phyloP scores from a whole-genome alignment of 2,329 filamentous ascomycete species.

The Diaporthe australafricana region DNA sequence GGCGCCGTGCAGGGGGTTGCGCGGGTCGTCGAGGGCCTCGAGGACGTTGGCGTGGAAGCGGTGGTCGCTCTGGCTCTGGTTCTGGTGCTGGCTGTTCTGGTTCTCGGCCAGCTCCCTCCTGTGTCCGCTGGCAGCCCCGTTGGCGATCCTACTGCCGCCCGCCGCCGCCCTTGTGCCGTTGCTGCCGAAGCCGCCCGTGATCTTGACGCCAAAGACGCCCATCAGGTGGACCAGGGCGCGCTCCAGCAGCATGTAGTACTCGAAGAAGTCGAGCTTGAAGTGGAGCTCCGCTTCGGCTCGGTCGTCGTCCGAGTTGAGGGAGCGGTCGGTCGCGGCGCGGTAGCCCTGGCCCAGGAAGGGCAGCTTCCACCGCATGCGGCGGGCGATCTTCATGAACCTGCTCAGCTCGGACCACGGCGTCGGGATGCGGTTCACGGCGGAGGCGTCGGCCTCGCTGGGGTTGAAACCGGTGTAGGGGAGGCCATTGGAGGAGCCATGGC shows the following conservation, averaged over 20 bases:
- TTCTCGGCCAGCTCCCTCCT: slow-evolving; percentile 26
- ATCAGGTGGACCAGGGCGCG: slow-evolving; percentile 76
- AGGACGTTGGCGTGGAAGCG: slow-evolving; percentile 79
- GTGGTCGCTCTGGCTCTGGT: slow-evolving; percentile 41
- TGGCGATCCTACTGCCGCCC: not conserved
- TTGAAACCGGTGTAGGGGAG: not conserved
- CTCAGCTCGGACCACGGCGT: slow-evolving; percentile 55
- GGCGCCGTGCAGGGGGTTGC: slow-evolving; percentile 66
- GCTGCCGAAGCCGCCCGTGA: slow-evolving; percentile 51
- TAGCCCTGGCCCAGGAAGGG: slow-evolving; percentile 70
- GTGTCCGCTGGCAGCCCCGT: not conserved
- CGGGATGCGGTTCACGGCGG: slow-evolving; percentile 30
- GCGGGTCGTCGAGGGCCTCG: slow-evolving; percentile 66
- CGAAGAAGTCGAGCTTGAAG: slow-evolving; percentile 84
- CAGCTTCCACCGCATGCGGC: slow-evolving; percentile 72
- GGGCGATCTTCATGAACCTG: slow-evolving; percentile 70
- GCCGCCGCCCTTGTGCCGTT: slow-evolving; percentile 10
- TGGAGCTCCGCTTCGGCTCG: slow-evolving; percentile 68
- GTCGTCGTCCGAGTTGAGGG: slow-evolving; percentile 47
- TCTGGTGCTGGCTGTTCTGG: too few relatives aligned
- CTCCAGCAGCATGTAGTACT: slow-evolving; percentile 80
- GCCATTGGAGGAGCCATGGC: not conserved
- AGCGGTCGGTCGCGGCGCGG: slow-evolving; percentile 58
- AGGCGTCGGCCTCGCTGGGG: slow-evolving; percentile 1
- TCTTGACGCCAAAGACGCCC: slow-evolving; percentile 69